Evolutionary conservation across 495 filamentous ascomycete species (phyloP).

Genomic region (Polyplosphaeria fusca): DNA sequence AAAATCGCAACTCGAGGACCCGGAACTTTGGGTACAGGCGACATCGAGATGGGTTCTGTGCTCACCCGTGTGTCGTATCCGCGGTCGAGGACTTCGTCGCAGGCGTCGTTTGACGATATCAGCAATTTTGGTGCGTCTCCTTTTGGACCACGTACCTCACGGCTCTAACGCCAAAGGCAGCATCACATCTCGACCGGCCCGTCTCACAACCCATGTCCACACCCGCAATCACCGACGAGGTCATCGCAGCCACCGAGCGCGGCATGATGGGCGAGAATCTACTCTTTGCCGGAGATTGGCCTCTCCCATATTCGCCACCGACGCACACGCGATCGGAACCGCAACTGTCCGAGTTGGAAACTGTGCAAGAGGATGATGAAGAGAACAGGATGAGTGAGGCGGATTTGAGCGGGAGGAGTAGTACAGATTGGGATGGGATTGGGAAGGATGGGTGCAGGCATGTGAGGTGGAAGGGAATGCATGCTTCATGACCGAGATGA

Average conservation of each 20-base stretch:
- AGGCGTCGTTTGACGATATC: not conserved
- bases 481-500: slow-evolving; percentile 9
- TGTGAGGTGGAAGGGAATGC: slow-evolving; percentile 20
- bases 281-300: not conserved
- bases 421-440: not conserved
- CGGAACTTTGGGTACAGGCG: too few relatives aligned
- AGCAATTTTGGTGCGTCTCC: not conserved
- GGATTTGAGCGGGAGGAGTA: not conserved
- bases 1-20: too few relatives aligned
- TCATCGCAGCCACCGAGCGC: slow-evolving; percentile 4
- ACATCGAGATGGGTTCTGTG: not conserved
- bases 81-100: not conserved
- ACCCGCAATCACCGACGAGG: slow-evolving; percentile 1
- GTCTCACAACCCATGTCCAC: too few relatives aligned
- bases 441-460: slow-evolving; percentile 3
- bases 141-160: too few relatives aligned
- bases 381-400: not conserved
- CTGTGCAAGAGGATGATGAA: not conserved
- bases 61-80: not conserved
- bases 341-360: not conserved
- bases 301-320: not conserved
- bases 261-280: slow-evolving; percentile 16
- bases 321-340: not conserved
- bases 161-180: too few relatives aligned
- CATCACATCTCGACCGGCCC: too few relatives aligned